phyloP scores from a whole-genome alignment of 106 monocot genomes.

The Amphibolis antarctica region DNA sequence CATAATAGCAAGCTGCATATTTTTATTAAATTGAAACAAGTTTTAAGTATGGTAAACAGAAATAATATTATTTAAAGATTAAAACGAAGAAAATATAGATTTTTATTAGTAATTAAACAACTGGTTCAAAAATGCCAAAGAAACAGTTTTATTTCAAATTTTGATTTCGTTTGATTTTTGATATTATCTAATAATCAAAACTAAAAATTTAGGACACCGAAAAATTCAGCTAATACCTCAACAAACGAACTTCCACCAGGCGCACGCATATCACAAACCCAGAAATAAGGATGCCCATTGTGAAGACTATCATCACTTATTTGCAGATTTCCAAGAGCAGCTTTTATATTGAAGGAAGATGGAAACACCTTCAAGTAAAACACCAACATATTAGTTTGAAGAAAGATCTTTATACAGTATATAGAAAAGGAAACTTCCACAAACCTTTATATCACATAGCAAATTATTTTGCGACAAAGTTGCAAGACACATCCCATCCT shows the following conservation, averaged over 20 bases:
- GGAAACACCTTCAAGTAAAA: conserved; percentile 62
- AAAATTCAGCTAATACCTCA: conserved; percentile 39
- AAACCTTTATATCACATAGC: conserved; percentile 83
- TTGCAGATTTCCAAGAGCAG: conserved; percentile 93
- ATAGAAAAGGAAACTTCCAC: conserved; percentile 1
- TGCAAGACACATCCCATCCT: conserved; percentile 55
- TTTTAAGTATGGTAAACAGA: too few relatives aligned
- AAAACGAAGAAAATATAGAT: too few relatives aligned
- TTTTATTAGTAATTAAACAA: too few relatives aligned
- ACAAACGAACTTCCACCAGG: conserved; percentile 94
- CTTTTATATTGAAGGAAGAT: conserved; percentile 88
- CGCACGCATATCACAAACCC: conserved; percentile 97
- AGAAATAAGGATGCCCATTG: conserved; percentile 66
- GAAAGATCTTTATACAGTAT: not conserved
- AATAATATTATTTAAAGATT: too few relatives aligned
- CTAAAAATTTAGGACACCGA: too few relatives aligned
- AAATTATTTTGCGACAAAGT: conserved; percentile 86
- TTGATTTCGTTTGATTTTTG: too few relatives aligned
- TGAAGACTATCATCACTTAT: conserved; percentile 95
- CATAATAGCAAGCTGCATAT: too few relatives aligned
- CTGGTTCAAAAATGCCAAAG: too few relatives aligned
- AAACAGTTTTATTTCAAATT: too few relatives aligned
- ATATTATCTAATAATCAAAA: too few relatives aligned
- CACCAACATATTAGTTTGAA: not conserved
- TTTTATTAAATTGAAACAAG: too few relatives aligned